Percentiles rank a stretch among this genome's conserved stretches.
Evolutionary conservation across 768 basidiomycete species (phyloP).

Genomic region (Mycena belliarum): DNA sequence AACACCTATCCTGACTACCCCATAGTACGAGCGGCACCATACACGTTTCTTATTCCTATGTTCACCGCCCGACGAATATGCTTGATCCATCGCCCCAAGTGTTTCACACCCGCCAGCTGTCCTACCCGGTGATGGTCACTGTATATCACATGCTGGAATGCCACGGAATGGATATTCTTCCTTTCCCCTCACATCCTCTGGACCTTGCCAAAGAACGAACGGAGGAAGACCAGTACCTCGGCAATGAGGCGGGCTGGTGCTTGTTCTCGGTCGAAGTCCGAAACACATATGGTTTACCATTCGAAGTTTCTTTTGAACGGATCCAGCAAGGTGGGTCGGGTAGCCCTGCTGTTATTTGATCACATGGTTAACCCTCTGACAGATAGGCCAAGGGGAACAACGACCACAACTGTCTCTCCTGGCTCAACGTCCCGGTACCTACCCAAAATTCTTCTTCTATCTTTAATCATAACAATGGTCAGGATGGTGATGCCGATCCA

Average conservation of each 20-base stretch:
- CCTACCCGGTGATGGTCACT: slow-evolving; percentile 88
- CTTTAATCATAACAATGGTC: neutral
- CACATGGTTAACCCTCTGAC: neutral
- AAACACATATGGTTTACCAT: slow-evolving; percentile 89
- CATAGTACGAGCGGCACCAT: slow-evolving; percentile 75
- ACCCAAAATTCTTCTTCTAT: neutral
- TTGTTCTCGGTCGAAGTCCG: slow-evolving; percentile 88
- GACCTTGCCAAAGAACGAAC: slow-evolving; percentile 25
- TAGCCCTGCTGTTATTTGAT: neutral
- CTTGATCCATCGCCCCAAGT: slow-evolving; percentile 40
- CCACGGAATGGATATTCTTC: slow-evolving; percentile 77
- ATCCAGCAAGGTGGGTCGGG: slow-evolving; percentile 57
- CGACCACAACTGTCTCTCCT: slow-evolving; percentile 72
- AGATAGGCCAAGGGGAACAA: slow-evolving; percentile 45
- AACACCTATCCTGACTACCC: slow-evolving; percentile 14
- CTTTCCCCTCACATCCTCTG: slow-evolving; percentile 46
- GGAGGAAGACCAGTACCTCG: slow-evolving; percentile 31
- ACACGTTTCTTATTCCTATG: slow-evolving; percentile 80
- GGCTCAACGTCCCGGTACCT: slow-evolving; percentile 81
- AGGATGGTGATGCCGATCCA: slow-evolving; percentile 74
- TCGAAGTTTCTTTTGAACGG: slow-evolving; percentile 81
- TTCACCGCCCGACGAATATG: slow-evolving; percentile 45
- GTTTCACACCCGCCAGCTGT: slow-evolving; percentile 86
- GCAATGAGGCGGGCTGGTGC: slow-evolving; percentile 72
- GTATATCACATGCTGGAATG: slow-evolving; percentile 96